Conservation (phyloP, 2,329 filamentous ascomycete genomes). For the Trematosphaeria pertusa region DNA sequence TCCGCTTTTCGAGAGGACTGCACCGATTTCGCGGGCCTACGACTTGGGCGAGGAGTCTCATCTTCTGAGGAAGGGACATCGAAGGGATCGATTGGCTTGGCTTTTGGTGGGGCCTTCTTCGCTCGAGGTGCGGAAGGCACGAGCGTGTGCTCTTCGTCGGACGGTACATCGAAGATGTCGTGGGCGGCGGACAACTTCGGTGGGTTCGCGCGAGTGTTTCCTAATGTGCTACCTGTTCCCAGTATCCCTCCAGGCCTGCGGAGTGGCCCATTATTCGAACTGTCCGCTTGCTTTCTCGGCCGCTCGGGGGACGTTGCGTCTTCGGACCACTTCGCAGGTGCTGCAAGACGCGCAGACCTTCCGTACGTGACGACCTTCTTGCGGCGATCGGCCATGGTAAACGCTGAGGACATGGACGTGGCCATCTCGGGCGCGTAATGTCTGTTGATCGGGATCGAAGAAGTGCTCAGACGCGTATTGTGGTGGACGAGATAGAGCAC, state of each 20-base stretch:
- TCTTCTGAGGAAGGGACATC: slow-evolving; percentile 39
- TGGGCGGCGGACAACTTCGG: slow-evolving; percentile 9
- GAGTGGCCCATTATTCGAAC: slow-evolving; percentile 10
- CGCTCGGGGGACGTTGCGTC: slow-evolving; percentile 44
- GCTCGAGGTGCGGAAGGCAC: slow-evolving; percentile 1
- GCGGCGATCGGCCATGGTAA: slow-evolving; percentile 40
- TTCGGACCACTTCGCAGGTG: slow-evolving; percentile 20
- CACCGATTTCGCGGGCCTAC: neutral
- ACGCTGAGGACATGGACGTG: slow-evolving; percentile 35
- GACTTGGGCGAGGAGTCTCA: slow-evolving; percentile 15
- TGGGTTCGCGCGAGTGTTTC: slow-evolving; percentile 11
- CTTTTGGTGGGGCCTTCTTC: slow-evolving; percentile 1
- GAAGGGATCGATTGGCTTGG: slow-evolving; percentile 8
- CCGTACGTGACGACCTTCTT: slow-evolving; percentile 51
- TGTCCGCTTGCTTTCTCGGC: slow-evolving; percentile 31
- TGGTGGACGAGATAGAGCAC: slow-evolving; percentile 1
- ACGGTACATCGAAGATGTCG: slow-evolving; percentile 54
- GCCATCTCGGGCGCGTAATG: slow-evolving; percentile 25
- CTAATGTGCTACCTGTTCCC: slow-evolving; percentile 8
- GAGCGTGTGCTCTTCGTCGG: slow-evolving; percentile 45
- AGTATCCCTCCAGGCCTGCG: slow-evolving; percentile 14
- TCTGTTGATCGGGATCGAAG: slow-evolving; percentile 18
- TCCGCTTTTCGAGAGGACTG: neutral
- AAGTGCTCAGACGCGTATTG: slow-evolving; percentile 30
- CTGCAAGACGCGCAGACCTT: slow-evolving; percentile 37